Base-by-base conservation (phyloP, 2,329 filamentous ascomycete genomes). In the Sclerotinia glacialis region DNA sequence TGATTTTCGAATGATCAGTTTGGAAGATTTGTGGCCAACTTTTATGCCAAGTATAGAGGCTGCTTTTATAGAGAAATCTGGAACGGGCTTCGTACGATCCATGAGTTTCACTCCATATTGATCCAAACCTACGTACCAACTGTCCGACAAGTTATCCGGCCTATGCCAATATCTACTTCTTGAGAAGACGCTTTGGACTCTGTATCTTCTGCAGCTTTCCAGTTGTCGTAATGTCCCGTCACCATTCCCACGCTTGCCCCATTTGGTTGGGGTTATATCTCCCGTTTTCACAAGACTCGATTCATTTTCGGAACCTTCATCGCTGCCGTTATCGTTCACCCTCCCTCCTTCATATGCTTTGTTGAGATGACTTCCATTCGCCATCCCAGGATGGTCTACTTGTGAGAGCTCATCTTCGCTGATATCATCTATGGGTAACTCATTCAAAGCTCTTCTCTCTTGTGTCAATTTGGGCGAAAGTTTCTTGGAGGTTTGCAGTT, bases 331-430 rank as follows among this genome's bases (percentile, higher is more conserved):
- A 37, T 55, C 12, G 12, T 55, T 31, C 11, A 16, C 21, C 21
- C 31, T 49, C 11, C 2, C 7, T 8, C 31, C 40, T 2, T n/a
- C 42, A 4, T 34, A 26, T 34, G 21, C 23, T 26, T 46, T 55
- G 21, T 18, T 14, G 26, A 2, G 8, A n/a, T n/a, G 28, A 5
- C 11, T 44, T 26, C 37, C 37, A 44, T 44, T 16, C 12, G 26
- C 12, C 9, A 64, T n/a, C 14, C 23, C 26, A 6, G 42, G 40
- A 3, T 28, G n/a, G 37, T 50, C 46, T 16, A 16, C 34, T n/a
- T 18, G 40, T 16, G 46, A 58, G 2, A 66, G 28, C 46, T 66
- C 64, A 50, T 66, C 64, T 18, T 60, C 46, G 53, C 64, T 66
- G 18, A 6, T 26, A 26, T 53, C 55, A 18, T 26, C 47, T 3